Evolutionary conservation across 257 asterid genomes (phyloP).

Genomic region (Capsicum baccatum): DNA sequence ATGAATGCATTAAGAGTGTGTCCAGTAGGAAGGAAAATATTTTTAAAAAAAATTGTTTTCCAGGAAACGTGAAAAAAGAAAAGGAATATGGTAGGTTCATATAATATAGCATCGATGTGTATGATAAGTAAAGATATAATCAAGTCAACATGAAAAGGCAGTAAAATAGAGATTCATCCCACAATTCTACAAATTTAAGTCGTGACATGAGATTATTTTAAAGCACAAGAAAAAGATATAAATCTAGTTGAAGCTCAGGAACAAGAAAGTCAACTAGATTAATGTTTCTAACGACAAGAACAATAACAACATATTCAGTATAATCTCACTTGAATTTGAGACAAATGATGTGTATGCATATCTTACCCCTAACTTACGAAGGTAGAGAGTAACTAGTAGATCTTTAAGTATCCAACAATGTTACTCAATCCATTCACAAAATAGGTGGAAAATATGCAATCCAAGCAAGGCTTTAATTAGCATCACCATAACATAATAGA

Average conservation of each 20-base stretch:
- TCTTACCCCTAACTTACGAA: background rate
- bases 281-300: background rate
- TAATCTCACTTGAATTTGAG: no score
- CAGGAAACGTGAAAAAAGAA: no score
- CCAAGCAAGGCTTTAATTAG: background rate
- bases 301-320: no score
- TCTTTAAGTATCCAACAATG: background rate
- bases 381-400: background rate
- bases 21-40: no score
- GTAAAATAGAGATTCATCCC: background rate
- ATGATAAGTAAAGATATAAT: background rate
- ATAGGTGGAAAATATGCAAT: slow-evolving; percentile 1
- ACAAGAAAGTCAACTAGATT: no score
- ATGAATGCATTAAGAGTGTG: no score
- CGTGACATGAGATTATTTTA: background rate
- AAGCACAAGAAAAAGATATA: background rate
- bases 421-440: background rate
- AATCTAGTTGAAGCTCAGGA: background rate
- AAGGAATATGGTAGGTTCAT: background rate
- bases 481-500: background rate
- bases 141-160: background rate
- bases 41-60: no score
- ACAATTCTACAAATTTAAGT: background rate
- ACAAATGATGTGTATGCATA: background rate
- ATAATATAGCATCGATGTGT: background rate